Conservation (phyloP, 306 rosid species). For the Albizia julibrissin region DNA sequence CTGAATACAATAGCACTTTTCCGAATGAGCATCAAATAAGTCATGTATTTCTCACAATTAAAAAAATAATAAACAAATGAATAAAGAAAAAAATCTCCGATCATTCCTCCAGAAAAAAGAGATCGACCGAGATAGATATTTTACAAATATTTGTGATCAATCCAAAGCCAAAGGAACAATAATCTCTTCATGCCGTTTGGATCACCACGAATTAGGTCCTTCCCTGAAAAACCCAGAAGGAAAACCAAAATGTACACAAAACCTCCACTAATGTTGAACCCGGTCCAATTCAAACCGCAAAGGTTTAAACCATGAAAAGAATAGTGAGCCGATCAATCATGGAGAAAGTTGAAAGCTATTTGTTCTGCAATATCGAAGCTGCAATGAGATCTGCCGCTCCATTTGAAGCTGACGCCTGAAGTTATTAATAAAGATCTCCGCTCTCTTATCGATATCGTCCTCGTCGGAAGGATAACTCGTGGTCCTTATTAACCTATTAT, state of each 20-base stretch:
- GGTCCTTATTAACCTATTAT: constrained; percentile 53
- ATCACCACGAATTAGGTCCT: constrained; percentile 16
- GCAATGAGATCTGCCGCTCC: constrained; percentile 75
- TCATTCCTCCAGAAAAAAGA: not conserved
- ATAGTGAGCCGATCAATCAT: not conserved
- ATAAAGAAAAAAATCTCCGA: not conserved
- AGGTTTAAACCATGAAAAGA: not conserved
- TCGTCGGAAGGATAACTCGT: constrained; percentile 41
- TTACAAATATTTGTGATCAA: not conserved
- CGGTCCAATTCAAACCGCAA: not conserved
- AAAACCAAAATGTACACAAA: not conserved
- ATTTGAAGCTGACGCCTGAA: constrained; percentile 71
- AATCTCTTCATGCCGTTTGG: not conserved
- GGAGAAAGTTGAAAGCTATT: constrained; percentile 49
- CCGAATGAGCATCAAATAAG: not conserved
- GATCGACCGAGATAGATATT: not conserved
- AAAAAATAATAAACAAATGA: not conserved
- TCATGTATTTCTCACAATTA: not conserved
- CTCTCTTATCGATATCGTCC: constrained; percentile 69
- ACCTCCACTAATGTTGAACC: not conserved
- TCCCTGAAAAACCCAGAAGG: not conserved
- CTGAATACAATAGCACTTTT: not conserved
- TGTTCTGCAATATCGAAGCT: constrained; percentile 55
- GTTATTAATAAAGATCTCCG: constrained; percentile 72
- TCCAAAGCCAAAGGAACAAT: not conserved